phyloP scores from a whole-genome alignment of 2,329 filamentous ascomycete genomes.

The Dactylonectria estremocensis region DNA sequence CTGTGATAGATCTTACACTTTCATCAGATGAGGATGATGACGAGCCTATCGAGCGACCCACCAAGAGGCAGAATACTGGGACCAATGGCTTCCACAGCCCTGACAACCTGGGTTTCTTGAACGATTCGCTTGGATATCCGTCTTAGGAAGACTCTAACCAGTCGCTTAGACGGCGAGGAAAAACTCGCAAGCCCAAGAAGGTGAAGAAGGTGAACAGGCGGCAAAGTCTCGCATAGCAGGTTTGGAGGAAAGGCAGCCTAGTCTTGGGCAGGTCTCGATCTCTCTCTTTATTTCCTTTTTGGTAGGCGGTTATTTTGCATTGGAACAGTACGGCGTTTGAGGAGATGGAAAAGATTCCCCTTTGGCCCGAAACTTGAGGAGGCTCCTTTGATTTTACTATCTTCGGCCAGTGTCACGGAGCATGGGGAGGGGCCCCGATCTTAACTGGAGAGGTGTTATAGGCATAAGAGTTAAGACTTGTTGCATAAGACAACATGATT shows the following conservation, averaged over 20 bases:
- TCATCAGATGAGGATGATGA: slow-evolving; percentile 70
- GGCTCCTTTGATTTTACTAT: slow-evolving; percentile 38
- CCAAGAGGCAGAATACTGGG: slow-evolving; percentile 62
- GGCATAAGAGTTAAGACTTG: not conserved
- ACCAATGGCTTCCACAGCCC: slow-evolving; percentile 45
- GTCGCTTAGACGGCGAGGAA: slow-evolving; percentile 22
- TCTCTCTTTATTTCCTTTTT: slow-evolving; percentile 5
- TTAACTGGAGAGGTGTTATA: not conserved
- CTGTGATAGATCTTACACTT: slow-evolving; percentile 73
- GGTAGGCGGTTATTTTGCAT: slow-evolving; percentile 22
- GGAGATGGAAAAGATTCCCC: slow-evolving; percentile 52
- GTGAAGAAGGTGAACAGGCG: slow-evolving; percentile 19
- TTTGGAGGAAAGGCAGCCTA: slow-evolving; percentile 3
- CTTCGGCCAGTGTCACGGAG: slow-evolving; percentile 24
- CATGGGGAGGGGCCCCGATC: slow-evolving; percentile 29
- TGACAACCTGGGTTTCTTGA: slow-evolving; percentile 39
- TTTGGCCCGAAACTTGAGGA: slow-evolving; percentile 36
- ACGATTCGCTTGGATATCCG: slow-evolving; percentile 43
- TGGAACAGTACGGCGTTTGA: slow-evolving; percentile 46
- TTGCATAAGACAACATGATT: slow-evolving; percentile 1
- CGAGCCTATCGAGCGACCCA: slow-evolving; percentile 59
- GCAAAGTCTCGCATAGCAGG: slow-evolving; percentile 6
- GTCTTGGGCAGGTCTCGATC: slow-evolving; percentile 13
- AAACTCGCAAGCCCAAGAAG: slow-evolving; percentile 30
- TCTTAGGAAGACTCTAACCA: slow-evolving; percentile 38